Conservation (phyloP, 257 asterid species). For the Solanum megistacrolobum region DNA sequence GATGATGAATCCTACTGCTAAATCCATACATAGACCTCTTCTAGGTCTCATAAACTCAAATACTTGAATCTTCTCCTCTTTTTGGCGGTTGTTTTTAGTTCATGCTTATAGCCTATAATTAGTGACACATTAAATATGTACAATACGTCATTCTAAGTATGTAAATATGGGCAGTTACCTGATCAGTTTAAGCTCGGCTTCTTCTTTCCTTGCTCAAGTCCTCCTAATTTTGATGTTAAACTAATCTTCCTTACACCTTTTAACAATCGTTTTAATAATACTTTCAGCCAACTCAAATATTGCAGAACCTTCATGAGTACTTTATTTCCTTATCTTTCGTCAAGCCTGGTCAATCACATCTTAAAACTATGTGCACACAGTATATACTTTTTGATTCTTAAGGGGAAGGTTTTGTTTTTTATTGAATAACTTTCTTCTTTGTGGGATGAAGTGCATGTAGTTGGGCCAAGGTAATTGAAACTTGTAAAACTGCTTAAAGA, state of each 20-base stretch:
- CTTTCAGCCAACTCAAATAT: background rate
- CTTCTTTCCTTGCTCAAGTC: background rate
- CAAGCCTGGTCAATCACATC: background rate
- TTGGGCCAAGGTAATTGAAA: background rate
- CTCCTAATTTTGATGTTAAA: background rate
- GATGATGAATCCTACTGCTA: background rate
- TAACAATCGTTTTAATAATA: background rate
- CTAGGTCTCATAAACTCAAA: background rate
- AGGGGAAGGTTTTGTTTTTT: background rate
- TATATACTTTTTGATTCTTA: background rate
- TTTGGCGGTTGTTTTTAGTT: background rate
- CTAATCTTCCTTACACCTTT: background rate
- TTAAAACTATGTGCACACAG: background rate
- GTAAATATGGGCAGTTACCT: background rate
- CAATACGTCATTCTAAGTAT: background rate
- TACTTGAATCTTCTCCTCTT: background rate
- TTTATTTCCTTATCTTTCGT: background rate
- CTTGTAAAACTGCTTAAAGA: background rate
- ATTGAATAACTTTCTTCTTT: background rate
- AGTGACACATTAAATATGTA: background rate
- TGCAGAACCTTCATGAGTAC: background rate
- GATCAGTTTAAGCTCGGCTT: background rate
- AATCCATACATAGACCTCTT: background rate
- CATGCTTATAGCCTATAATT: background rate
- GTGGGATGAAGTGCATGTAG: background rate